Base-by-base conservation (phyloP, 1,284 basidiomycete genomes). In the Sparassis latifolia region DNA sequence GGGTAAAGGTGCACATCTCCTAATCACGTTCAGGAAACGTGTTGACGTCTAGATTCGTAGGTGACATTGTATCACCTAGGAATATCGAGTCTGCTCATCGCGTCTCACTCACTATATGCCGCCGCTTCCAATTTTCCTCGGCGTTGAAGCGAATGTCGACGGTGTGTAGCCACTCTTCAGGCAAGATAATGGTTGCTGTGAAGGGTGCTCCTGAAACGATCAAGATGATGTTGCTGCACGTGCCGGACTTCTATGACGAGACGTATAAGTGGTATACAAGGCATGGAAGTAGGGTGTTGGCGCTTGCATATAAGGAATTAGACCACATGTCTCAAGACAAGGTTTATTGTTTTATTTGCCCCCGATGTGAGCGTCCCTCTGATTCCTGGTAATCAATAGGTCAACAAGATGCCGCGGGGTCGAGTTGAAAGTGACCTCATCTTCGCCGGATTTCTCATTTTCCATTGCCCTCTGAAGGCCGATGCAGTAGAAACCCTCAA, bases 121-220 rank as follows among this genome's bases (percentile, higher is more conserved):
- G 94, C 35, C 86, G 94, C 29, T 97, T 93, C 80, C 94, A 97
- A 60, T 97, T 97, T 72, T 95, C 92, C 31, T 96, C 92, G 4
- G 89, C 92, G 2, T 77, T 97, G 52, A 97, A 97, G 70, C 82
- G 94, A 55, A 97, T 97, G 94, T 92, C 91, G 3, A 97, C 93
- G 2, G 75, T 97, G 30, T 88, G 92, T 1, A 76, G 72, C 9
- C 72, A 92, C 42, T 79, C 86, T 30, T 76, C 72, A 4, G 82
- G 84, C 10, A 76, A 74, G 52, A 72, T 76, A 3, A 56, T 89
- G 5, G 77, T 78, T 2, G 79, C 91, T 2, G 92, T 96, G 51
- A 97, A 97, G 70, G 95, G 94, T 52, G 94, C 95, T 0, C 94
- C 95, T 0, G 94, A 97, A 70, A 96, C 92, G 2, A 88, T 97